Percentiles rank a stretch among this genome's conserved stretches.
Evolutionary conservation across 768 basidiomycete species (phyloP).

Genomic region (Phaffia tasmanica): DNA sequence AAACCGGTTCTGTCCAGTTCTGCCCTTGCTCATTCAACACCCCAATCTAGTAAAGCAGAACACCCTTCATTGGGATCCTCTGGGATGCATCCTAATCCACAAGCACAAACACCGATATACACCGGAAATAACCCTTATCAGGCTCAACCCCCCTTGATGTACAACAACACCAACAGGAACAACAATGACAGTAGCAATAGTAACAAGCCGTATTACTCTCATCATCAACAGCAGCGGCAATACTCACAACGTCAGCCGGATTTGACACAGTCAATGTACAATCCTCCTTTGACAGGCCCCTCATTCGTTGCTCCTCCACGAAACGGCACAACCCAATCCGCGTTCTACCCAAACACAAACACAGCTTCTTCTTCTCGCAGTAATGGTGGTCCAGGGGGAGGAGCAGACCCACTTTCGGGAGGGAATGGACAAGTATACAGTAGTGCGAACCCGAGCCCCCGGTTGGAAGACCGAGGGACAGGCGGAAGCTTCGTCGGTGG

Average conservation of each 20-base stretch:
- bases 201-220: neutral
- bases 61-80: no score
- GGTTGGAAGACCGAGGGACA: constrained; percentile 1
- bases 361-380: neutral
- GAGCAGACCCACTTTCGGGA: neutral
- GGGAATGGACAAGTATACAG: constrained; percentile 1
- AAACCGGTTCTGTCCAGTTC: constrained; percentile 43
- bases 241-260: neutral
- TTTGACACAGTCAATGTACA: constrained; percentile 14
- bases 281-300: neutral
- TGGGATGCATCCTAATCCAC: no score
- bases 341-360: neutral
- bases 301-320: neutral
- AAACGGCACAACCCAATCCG: neutral
- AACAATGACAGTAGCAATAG: constrained; percentile 1
- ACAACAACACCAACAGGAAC: constrained; percentile 5
- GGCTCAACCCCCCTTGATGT: no score
- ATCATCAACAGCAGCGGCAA: neutral
- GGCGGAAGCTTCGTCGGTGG: neutral
- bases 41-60: no score
- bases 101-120: no score
- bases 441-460: neutral
- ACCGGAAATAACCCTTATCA: no score
- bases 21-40: constrained; percentile 27
- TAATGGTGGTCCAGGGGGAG: constrained; percentile 10